Evolutionary conservation across 1,284 basidiomycete species (phyloP).

Genomic region (Fistulinella staudtii): DNA sequence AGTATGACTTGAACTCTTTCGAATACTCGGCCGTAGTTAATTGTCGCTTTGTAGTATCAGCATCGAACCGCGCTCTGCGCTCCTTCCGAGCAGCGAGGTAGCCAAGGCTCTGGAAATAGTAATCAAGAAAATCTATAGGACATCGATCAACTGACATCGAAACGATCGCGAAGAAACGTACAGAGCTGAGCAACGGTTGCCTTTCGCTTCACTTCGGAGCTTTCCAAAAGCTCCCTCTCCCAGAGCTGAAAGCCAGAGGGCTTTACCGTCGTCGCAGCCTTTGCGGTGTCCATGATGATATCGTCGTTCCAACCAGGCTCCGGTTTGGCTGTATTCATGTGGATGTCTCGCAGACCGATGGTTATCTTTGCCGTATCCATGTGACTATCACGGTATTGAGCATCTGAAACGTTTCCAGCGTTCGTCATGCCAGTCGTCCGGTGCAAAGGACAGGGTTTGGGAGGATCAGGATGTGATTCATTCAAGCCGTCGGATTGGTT

Average conservation of each 20-base stretch:
- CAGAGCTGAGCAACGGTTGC: constrained; percentile 95
- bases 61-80: constrained; percentile 75
- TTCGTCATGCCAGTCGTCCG: constrained; percentile 11
- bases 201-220: constrained; percentile 84
- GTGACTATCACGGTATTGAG: constrained; percentile 47
- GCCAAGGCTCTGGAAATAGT: constrained; percentile 89
- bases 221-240: constrained; percentile 82
- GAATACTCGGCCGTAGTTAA: constrained; percentile 62
- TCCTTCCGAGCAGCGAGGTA: constrained; percentile 85
- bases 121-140: constrained; percentile 82
- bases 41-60: constrained; percentile 70
- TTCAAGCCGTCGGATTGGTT: neutral
- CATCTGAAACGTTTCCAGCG: constrained; percentile 4
- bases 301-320: constrained; percentile 45
- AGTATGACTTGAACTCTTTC: constrained; percentile 87
- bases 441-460: neutral
- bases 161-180: constrained; percentile 54
- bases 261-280: constrained; percentile 50
- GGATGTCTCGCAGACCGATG: constrained; percentile 50
- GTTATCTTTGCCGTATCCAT: constrained; percentile 67
- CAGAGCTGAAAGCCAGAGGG: constrained; percentile 62
- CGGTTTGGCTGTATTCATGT: constrained; percentile 65
- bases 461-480: neutral
- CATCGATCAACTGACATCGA: constrained; percentile 14
- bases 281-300: constrained; percentile 61